These are phyloP conservation scores for Populus trichocarpa DNA, from an alignment of 441 rosid genomes.

Conservation along the genomic window DNA sequence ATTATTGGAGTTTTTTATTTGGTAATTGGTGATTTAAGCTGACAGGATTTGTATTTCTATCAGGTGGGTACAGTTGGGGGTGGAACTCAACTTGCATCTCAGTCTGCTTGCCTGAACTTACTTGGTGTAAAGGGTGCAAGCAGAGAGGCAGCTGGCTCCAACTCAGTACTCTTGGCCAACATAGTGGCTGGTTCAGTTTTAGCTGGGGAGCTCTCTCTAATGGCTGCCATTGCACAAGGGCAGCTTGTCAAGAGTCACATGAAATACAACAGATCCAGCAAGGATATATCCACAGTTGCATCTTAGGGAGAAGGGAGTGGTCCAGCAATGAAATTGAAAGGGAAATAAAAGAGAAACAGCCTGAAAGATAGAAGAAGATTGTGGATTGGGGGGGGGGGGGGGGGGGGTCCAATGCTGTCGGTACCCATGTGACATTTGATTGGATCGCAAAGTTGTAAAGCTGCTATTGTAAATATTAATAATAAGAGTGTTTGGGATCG, in stretches of 20 bases:
- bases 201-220: constrained; percentile 84
- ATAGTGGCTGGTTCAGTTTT: constrained; percentile 82
- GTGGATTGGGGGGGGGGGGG: not conserved
- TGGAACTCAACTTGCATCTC: constrained; percentile 92
- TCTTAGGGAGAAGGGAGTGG: constrained; percentile 7
- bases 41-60: not conserved
- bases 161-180: constrained; percentile 71
- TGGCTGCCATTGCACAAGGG: constrained; percentile 91
- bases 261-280: constrained; percentile 90
- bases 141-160: constrained; percentile 64
- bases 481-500: not conserved
- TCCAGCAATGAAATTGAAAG: constrained; percentile 7
- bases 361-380: not conserved
- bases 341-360: constrained; percentile 7
- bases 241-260: constrained; percentile 87
- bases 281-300: constrained; percentile 48
- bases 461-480: not conserved
- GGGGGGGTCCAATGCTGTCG: not conserved
- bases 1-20: not conserved
- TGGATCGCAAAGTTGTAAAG: constrained; percentile 19
- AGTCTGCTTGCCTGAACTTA: constrained; percentile 83
- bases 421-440: constrained; percentile 9
- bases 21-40: not conserved
- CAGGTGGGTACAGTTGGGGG: constrained; percentile 96
- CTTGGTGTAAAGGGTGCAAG: constrained; percentile 86